Evolutionary conservation across 495 filamentous ascomycete genomes (phyloP).

Genomic region (Xylaria bambusicola): DNA sequence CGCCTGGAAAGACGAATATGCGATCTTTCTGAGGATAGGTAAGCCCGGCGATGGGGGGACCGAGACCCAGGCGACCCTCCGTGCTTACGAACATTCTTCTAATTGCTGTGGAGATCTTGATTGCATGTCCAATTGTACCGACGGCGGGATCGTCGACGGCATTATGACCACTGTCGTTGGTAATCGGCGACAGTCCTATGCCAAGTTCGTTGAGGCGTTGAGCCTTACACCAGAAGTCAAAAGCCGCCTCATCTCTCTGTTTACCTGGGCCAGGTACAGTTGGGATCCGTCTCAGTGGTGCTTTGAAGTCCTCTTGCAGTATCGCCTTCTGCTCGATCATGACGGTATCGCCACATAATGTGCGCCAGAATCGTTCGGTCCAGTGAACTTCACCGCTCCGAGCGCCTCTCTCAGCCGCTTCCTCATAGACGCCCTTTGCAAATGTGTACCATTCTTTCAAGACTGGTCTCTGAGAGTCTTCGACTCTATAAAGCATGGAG

Average conservation of each 20-base stretch:
- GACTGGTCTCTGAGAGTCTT: not conserved
- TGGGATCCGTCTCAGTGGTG: not conserved
- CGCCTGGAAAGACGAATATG: constrained; percentile 12
- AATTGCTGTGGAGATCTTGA: constrained; percentile 1
- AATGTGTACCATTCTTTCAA: not conserved
- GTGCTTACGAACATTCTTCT: not conserved
- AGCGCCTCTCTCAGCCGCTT: not conserved
- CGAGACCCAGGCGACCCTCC: not conserved
- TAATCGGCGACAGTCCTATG: not conserved
- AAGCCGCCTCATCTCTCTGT: not conserved
- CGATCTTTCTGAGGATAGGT: not conserved
- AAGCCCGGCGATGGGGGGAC: not conserved
- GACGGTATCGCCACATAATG: not conserved
- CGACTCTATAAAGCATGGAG: not conserved
- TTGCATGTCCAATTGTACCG: not conserved
- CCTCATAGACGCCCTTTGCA: not conserved
- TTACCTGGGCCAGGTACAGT: not conserved
- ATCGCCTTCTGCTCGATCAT: not conserved
- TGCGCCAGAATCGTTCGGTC: not conserved
- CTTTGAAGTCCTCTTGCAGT: not conserved
- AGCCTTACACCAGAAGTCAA: not conserved
- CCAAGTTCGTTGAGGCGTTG: not conserved
- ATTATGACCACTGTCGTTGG: not conserved
- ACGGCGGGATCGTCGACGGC: not conserved
- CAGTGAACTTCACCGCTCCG: not conserved